Evolutionary conservation across 2,329 filamentous ascomycete genomes (phyloP), one percentile per base, ranked within the genome.

Genomic region (Trichoderma sp.): DNA sequence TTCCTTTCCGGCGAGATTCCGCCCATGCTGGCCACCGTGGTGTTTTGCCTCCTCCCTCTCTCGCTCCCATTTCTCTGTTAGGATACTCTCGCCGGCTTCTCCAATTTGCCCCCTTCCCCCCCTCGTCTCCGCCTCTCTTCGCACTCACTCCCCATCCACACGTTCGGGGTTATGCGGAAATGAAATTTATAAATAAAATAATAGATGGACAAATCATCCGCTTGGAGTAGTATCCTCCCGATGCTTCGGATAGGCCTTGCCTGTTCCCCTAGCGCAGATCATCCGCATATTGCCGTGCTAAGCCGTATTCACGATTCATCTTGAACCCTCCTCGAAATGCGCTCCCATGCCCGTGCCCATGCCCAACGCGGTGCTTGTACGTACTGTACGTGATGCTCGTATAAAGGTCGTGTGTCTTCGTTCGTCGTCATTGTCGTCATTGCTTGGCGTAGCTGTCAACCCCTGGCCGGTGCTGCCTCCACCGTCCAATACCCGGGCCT

Each of bases 321-420:
- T 26, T 26, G 26, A 37, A 34, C 32, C 5, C 26, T 64, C 8
- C 26, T 51, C 49, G 24, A 39, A 30, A 28, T 28, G 7, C 18
- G 14, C 18, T 63, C 18, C 43, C 24, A 32, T 56, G 24, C 51
- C 32, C 37, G n/a, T 56, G 37, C 7, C 32, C 37, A 26, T 56
- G 37, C 7, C 46, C 34, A 58, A 10, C 28, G 24, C 10, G 39
- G 39, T 43, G 39, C 39, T 43, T n/a, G 39, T 43, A 43, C 39
- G 39, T 43, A 43, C 7, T 18, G 39, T 43, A 43, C 7, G 39
- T 21, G 32, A 46, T 59, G 54, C 30, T 66, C 64, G 37, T 66
- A 59, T 66, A 59, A 66, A 49, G 16, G 32, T 59, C 64, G 54
- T 66, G 51, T 59, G 28, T 66, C 51, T 58, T 66, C 64, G 10